phyloP scores from a whole-genome alignment of 2,329 filamentous ascomycete genomes.

The Didymella glomerata region DNA sequence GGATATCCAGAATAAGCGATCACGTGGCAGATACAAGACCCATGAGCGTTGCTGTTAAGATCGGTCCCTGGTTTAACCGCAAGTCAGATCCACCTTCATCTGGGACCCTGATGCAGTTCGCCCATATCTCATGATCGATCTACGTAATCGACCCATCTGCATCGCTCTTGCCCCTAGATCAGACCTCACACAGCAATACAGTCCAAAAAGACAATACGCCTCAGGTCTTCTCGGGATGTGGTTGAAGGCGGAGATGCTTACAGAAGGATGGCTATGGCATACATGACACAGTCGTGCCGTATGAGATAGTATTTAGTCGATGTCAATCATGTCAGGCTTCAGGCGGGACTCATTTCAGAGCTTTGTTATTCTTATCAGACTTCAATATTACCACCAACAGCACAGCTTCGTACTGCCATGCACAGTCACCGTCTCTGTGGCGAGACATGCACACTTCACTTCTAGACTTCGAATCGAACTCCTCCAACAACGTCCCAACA shows the following conservation, averaged over 20 bases:
- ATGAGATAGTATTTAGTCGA: not conserved
- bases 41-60: not conserved
- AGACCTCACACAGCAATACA: not conserved
- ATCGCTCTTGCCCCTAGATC: not conserved
- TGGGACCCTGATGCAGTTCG: conserved; percentile 8
- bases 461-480: not conserved
- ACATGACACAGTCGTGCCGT: not conserved
- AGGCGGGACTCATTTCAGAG: not conserved
- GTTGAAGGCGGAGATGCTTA: not conserved
- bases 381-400: not conserved
- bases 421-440: not conserved
- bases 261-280: not conserved
- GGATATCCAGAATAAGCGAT: not conserved
- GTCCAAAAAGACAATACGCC: not conserved
- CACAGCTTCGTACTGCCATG: not conserved
- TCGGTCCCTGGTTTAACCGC: not conserved
- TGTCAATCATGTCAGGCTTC: not conserved
- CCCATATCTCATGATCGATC: conserved; percentile 8
- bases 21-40: conserved; percentile 3
- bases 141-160: conserved; percentile 12
- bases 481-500: not conserved
- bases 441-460: not conserved
- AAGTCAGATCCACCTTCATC: conserved; percentile 2
- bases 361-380: not conserved
- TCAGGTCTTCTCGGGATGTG: not conserved